phyloP scores from a whole-genome alignment of 2,329 filamentous ascomycete genomes.

The Verruconis gallopava region DNA sequence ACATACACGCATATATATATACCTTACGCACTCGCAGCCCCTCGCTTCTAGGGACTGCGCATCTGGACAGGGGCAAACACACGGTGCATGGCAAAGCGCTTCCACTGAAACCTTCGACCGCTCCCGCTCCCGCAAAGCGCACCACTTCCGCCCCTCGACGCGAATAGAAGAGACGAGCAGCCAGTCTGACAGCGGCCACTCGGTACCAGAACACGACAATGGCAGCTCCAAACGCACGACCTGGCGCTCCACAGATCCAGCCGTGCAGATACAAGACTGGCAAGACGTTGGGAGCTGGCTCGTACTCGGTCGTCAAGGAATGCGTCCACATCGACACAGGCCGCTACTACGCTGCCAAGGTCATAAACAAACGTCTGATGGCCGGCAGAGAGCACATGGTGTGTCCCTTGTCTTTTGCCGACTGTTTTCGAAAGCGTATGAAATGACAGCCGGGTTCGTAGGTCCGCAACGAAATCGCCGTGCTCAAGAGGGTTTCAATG shows the following conservation, averaged over 20 bases:
- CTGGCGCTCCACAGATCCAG: not conserved
- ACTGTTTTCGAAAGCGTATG: too few species aligned
- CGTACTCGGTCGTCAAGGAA: constrained; percentile 97
- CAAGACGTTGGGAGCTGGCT: constrained; percentile 91
- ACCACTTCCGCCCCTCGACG: too few species aligned
- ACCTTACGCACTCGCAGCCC: too few species aligned
- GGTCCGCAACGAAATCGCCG: constrained; percentile 96
- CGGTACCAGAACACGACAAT: too few species aligned
- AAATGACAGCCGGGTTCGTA: constrained; percentile 27
- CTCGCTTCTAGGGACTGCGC: too few species aligned
- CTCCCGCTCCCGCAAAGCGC: too few species aligned
- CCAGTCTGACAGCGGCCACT: not conserved
- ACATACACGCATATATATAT: too few species aligned
- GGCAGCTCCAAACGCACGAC: not conserved
- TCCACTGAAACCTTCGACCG: too few species aligned
- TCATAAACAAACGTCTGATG: constrained; percentile 98
- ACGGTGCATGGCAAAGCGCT: too few species aligned
- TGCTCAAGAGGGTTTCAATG: constrained; percentile 97
- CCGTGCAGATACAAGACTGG: constrained; percentile 69
- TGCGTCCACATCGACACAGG: constrained; percentile 98
- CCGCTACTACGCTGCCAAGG: constrained; percentile 95
- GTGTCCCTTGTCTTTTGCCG: too few species aligned
- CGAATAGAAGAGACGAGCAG: too few species aligned
- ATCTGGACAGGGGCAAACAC: too few species aligned
- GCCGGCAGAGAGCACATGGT: constrained; percentile 97